These are phyloP conservation scores for Colletotrichum falcatum DNA, from an alignment of 2,329 filamentous ascomycete species.

Conservation along the genomic window DNA sequence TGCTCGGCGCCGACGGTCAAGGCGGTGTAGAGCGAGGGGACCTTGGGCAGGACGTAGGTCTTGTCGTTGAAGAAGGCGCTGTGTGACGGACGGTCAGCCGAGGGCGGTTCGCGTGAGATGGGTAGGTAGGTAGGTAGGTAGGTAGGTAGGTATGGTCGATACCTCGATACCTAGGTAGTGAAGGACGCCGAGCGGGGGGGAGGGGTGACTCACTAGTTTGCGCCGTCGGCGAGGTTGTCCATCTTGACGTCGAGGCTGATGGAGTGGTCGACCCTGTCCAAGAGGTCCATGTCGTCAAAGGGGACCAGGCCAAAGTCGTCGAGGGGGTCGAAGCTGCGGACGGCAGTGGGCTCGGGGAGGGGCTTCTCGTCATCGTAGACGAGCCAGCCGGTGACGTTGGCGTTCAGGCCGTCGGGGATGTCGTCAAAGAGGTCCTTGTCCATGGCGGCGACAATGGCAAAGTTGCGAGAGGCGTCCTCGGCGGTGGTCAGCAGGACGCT, in stretches of 20 bases:
- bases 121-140: neutral
- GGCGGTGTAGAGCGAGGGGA: slow-evolving; percentile 76
- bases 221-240: slow-evolving; percentile 75
- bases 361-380: slow-evolving; percentile 48
- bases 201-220: slow-evolving; percentile 63
- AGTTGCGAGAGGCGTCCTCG: slow-evolving; percentile 58
- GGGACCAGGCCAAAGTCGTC: slow-evolving; percentile 69
- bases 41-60: slow-evolving; percentile 72
- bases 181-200: too few species aligned
- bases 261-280: slow-evolving; percentile 61
- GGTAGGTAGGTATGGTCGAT: too few species aligned
- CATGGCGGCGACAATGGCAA: slow-evolving; percentile 59
- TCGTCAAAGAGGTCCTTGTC: slow-evolving; percentile 52
- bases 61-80: slow-evolving; percentile 71
- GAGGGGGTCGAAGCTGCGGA: slow-evolving; percentile 61
- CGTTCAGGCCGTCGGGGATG: slow-evolving; percentile 65
- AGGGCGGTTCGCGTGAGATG: neutral
- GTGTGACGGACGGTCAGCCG: neutral
- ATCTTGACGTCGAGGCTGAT: slow-evolving; percentile 66
- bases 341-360: slow-evolving; percentile 51
- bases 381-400: slow-evolving; percentile 54
- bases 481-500: slow-evolving; percentile 61
- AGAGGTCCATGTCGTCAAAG: slow-evolving; percentile 61
- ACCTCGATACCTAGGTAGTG: too few species aligned
- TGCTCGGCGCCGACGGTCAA: slow-evolving; percentile 62